phyloP scores from a whole-genome alignment of 805 yeast genomes.

The Candida insectorum region DNA sequence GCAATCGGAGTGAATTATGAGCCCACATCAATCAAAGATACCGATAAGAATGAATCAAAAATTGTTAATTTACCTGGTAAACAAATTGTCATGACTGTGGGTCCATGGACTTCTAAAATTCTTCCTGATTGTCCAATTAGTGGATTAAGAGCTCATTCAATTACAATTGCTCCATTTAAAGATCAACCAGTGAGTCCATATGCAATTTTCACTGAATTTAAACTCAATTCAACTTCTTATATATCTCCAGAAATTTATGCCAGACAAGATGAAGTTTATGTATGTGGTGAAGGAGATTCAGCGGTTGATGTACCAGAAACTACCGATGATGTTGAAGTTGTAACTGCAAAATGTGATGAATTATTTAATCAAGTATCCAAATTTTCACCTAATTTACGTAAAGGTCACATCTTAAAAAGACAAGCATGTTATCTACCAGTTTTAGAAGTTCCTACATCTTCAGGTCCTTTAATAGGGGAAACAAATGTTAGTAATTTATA shows the following conservation, averaged over 20 bases:
- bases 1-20: conserved; percentile 74
- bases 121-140: conserved; percentile 92
- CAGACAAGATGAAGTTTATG: conserved; percentile 90
- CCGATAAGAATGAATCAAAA: conserved; percentile 18
- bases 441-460: conserved; percentile 83
- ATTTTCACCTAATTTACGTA: conserved; percentile 62
- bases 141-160: conserved; percentile 92
- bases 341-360: conserved; percentile 82
- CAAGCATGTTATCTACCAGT: conserved; percentile 98
- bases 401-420: conserved; percentile 72
- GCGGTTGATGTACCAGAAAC: conserved; percentile 89
- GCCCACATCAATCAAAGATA: conserved; percentile 32
- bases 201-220: conserved; percentile 90
- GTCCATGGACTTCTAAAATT: conserved; percentile 95
- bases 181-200: conserved; percentile 78
- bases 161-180: conserved; percentile 78
- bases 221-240: conserved; percentile 60
- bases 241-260: conserved; percentile 95
- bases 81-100: conserved; percentile 80
- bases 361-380: conserved; percentile 77
- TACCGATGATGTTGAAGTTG: conserved; percentile 89
- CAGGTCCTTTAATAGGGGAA: conserved; percentile 93
- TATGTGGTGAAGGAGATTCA: conserved; percentile 96
- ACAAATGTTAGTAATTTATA: conserved; percentile 79
- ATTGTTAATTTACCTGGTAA: conserved; percentile 58